Percentiles rank a stretch among this genome's conserved stretches.
Conservation (phyloP, 2,329 filamentous ascomycete species). For the Epichloe gansuensis region DNA sequence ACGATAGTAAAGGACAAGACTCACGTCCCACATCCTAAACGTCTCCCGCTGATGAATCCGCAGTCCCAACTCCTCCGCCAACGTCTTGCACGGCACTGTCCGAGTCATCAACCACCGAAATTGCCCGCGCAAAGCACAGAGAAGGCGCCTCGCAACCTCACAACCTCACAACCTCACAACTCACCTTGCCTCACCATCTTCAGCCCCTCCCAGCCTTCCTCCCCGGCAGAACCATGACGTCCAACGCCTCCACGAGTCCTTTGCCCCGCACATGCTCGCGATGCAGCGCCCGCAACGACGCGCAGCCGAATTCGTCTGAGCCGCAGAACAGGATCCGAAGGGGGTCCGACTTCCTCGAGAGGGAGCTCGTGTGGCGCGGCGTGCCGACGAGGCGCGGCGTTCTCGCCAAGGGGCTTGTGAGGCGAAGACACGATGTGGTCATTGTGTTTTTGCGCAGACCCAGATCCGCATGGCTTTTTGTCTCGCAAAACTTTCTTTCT, state of each 20-base stretch:
- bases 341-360: constrained; percentile 34
- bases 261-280: constrained; percentile 41
- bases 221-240: constrained; percentile 71
- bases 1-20: constrained; percentile 12
- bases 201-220: constrained; percentile 65
- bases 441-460: neutral
- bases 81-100: constrained; percentile 58
- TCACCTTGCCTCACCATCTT: constrained; percentile 55
- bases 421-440: constrained; percentile 10
- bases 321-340: constrained; percentile 88
- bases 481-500: too few relatives aligned
- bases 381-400: neutral
- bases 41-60: constrained; percentile 65
- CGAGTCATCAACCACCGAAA: too few relatives aligned
- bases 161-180: constrained; percentile 7
- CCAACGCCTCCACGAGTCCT: constrained; percentile 57
- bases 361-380: neutral
- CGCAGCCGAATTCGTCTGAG: constrained; percentile 80
- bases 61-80: constrained; percentile 52
- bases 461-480: too few relatives aligned
- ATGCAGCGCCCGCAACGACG: constrained; percentile 58
- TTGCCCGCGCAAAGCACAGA: too few relatives aligned
- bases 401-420: neutral
- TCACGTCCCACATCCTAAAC: constrained; percentile 69
- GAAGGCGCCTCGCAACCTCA: neutral